These are phyloP conservation scores for Cicer bijugum DNA, from an alignment of 306 rosid genomes.

Conservation along the genomic window DNA sequence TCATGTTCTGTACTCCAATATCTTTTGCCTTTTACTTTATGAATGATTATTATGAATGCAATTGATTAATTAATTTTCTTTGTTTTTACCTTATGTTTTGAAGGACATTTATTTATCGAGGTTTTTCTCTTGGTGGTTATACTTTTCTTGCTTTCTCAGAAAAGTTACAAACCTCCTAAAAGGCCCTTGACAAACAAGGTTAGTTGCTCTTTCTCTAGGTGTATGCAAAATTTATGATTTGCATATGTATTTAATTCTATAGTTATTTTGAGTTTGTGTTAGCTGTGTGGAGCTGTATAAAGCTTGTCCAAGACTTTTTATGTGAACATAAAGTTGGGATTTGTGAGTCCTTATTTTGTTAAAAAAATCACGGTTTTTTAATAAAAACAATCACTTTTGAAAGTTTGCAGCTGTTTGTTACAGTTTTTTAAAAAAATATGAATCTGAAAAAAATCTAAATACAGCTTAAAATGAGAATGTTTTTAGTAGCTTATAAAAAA, in stretches of 20 bases:
- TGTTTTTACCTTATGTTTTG: constrained; percentile 38
- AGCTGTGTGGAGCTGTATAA: constrained; percentile 11
- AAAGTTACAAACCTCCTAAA: constrained; percentile 97
- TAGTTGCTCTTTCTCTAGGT: constrained; percentile 26
- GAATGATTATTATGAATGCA: neutral
- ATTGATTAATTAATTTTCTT: neutral
- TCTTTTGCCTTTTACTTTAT: neutral
- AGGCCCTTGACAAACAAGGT: constrained; percentile 90
- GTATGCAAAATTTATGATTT: neutral
- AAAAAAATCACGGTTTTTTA: too few relatives aligned
- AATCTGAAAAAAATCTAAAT: too few relatives aligned
- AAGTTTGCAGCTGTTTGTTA: too few relatives aligned
- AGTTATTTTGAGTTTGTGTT: constrained; percentile 17
- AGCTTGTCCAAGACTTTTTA: neutral
- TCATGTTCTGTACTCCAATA: constrained; percentile 16
- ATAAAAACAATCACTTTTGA: too few relatives aligned
- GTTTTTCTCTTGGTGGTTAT: constrained; percentile 82
- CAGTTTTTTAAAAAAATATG: too few relatives aligned
- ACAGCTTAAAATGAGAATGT: too few relatives aligned
- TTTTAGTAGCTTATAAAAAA: too few relatives aligned
- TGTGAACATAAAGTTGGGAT: constrained; percentile 10
- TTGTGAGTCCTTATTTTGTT: neutral
- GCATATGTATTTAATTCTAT: neutral
- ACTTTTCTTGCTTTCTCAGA: constrained; percentile 83
- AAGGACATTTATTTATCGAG: constrained; percentile 90